phyloP scores from a whole-genome alignment of 1,139 yeast species.

The Pichia sp. region DNA sequence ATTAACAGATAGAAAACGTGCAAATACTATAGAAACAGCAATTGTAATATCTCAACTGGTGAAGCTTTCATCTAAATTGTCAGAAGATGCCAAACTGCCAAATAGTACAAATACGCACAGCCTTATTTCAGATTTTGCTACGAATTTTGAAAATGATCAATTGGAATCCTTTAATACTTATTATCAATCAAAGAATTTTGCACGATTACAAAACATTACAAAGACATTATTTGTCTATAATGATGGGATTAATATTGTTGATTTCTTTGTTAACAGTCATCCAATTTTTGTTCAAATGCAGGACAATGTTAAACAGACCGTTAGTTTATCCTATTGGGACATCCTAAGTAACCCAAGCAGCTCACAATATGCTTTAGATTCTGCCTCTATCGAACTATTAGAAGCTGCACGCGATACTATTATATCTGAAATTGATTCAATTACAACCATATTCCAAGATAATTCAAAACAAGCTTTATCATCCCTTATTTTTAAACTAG shows the following conservation, averaged over 20 bases:
- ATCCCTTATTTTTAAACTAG: conserved; percentile 68
- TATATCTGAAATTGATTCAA: conserved; percentile 66
- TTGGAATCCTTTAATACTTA: conserved; percentile 54
- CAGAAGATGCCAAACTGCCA: conserved; percentile 40
- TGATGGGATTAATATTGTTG: conserved; percentile 79
- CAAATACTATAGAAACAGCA: conserved; percentile 51
- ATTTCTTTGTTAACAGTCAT: conserved; percentile 76
- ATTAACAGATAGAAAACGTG: conserved; percentile 31
- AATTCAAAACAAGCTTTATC: conserved; percentile 60
- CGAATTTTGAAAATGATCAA: conserved; percentile 63
- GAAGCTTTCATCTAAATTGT: conserved; percentile 58
- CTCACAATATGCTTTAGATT: conserved; percentile 30
- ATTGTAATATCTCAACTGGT: conserved; percentile 66
- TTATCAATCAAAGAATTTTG: conserved; percentile 50
- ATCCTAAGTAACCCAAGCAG: conserved; percentile 42
- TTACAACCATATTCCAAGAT: conserved; percentile 64
- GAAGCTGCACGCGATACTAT: conserved; percentile 34
- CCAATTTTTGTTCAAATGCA: conserved; percentile 58
- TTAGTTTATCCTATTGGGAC: conserved; percentile 36
- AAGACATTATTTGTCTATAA: conserved; percentile 74
- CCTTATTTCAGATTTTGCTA: conserved; percentile 65
- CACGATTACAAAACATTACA: conserved; percentile 75
- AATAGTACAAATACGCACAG: conserved; percentile 47
- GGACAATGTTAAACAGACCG: conserved; percentile 28
- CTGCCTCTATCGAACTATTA: conserved; percentile 19